These are phyloP conservation scores for Globisporangium alternatum DNA, from an alignment of 352 stramenopile genomes.

Conservation along the genomic window DNA sequence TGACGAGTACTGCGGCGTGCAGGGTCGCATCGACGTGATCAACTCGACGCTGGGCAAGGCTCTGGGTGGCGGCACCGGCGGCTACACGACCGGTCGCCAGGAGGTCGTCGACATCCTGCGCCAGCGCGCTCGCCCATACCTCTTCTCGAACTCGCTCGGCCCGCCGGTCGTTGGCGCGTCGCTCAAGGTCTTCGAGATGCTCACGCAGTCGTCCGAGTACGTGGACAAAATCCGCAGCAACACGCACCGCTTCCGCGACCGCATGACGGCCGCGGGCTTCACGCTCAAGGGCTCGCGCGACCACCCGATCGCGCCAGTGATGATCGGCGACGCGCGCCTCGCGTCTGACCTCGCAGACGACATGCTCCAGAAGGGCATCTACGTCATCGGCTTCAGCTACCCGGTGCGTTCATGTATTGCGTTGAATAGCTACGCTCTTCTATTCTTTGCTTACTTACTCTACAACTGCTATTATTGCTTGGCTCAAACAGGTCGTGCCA, in stretches of 20 bases:
- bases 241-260: constrained; percentile 90
- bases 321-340: constrained; percentile 90
- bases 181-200: constrained; percentile 93
- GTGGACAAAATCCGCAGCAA: constrained; percentile 88
- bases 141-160: constrained; percentile 93
- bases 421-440: background rate
- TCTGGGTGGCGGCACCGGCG: constrained; percentile 89
- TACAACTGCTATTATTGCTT: background rate
- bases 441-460: constrained; percentile 1
- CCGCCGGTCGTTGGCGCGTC: constrained; percentile 92
- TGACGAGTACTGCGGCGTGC: constrained; percentile 90
- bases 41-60: constrained; percentile 95
- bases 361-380: constrained; percentile 92
- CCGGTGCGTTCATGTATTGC: constrained; percentile 73
- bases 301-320: constrained; percentile 90
- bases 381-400: constrained; percentile 95
- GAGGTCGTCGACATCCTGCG: constrained; percentile 91
- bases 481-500: constrained; percentile 70
- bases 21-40: constrained; percentile 91
- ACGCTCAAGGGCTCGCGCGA: constrained; percentile 85
- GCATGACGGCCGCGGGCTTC: constrained; percentile 90
- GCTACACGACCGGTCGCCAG: constrained; percentile 90
- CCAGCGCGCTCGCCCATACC: constrained; percentile 89
- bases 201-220: constrained; percentile 81
- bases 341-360: constrained; percentile 88